A percentile compares a stretch with the other conserved stretches of the same genome.
These are phyloP conservation scores for Pythium brachiatum DNA, from an alignment of 352 stramenopile genomes.

Conservation along the genomic window DNA sequence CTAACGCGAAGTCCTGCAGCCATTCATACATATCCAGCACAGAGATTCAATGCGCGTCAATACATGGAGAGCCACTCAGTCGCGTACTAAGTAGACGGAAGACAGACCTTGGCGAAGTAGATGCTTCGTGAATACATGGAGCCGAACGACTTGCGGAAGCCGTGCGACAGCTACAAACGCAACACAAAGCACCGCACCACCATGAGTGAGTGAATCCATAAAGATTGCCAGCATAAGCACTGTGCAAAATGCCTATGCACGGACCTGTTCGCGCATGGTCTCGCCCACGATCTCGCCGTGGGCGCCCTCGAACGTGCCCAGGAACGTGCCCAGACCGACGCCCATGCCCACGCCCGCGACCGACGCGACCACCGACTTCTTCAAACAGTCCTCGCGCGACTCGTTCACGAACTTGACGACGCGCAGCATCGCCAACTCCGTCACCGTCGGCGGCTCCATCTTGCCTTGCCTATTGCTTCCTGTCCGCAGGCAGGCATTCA, in stretches of 20 bases:
- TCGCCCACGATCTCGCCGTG: slow-evolving; percentile 83
- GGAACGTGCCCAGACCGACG: slow-evolving; percentile 79
- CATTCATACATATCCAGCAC: not conserved
- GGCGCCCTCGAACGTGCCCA: slow-evolving; percentile 85
- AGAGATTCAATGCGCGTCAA: not conserved
- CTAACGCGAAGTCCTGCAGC: slow-evolving; percentile 74
- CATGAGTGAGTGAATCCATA: not conserved
- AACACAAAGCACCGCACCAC: not conserved
- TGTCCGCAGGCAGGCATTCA: too few species aligned
- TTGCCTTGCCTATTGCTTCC: too few species aligned
- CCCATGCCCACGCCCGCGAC: slow-evolving; percentile 73
- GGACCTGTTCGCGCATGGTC: slow-evolving; percentile 84
- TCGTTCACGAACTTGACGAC: slow-evolving; percentile 75
- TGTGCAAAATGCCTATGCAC: not conserved
- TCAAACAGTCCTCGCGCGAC: slow-evolving; percentile 79
- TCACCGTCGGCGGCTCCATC: slow-evolving; percentile 27
- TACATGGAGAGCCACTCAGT: not conserved
- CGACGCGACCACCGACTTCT: slow-evolving; percentile 78
- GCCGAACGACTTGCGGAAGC: slow-evolving; percentile 81
- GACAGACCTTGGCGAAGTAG: slow-evolving; percentile 77
- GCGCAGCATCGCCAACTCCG: slow-evolving; percentile 41
- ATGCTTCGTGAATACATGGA: slow-evolving; percentile 76
- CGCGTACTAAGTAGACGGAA: not conserved
- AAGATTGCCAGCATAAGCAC: not conserved
- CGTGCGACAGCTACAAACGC: slow-evolving; percentile 67